These are phyloP conservation scores for Yamadazyma kanchanaburiensis DNA, from an alignment of 1,139 yeast species.

Conservation along the genomic window DNA sequence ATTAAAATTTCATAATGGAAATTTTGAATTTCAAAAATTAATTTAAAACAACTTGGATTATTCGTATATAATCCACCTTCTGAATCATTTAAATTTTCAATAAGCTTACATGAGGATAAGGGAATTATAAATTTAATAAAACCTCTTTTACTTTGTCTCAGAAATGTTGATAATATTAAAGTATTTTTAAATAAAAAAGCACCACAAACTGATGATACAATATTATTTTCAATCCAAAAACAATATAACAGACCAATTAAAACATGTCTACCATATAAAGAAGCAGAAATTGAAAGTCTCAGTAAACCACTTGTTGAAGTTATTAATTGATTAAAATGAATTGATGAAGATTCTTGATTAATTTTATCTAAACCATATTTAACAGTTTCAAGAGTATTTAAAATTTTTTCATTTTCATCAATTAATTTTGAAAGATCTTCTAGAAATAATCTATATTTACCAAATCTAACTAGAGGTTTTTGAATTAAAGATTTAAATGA, in stretches of 20 bases:
- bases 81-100: conserved; percentile 19
- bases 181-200: conserved; percentile 51
- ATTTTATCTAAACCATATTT: conserved; percentile 22
- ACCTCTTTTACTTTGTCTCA: conserved; percentile 26
- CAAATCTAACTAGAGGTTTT: conserved; percentile 50
- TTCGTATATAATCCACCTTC: conserved; percentile 36
- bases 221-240: conserved; percentile 33
- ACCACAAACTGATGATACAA: conserved; percentile 10
- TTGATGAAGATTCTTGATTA: conserved; percentile 6
- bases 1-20: conserved; percentile 45
- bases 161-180: conserved; percentile 23
- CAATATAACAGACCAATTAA: conserved; percentile 37
- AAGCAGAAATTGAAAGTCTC: conserved; percentile 8
- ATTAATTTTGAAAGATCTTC: conserved; percentile 30
- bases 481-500: conserved; percentile 50
- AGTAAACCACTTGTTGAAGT: not conserved
- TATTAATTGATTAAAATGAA: not conserved
- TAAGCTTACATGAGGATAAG: conserved; percentile 30
- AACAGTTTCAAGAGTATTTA: conserved; percentile 10
- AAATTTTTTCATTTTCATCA: conserved; percentile 1
- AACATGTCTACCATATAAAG: conserved; percentile 39
- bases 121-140: conserved; percentile 42
- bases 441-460: conserved; percentile 48
- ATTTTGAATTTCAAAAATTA: conserved; percentile 42
- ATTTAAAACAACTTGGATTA: conserved; percentile 32